A percentile compares a stretch with the other conserved stretches of the same genome.
These are phyloP conservation scores for Malassezia equina DNA, from an alignment of 1,284 basidiomycete species.

Conservation along the genomic window DNA sequence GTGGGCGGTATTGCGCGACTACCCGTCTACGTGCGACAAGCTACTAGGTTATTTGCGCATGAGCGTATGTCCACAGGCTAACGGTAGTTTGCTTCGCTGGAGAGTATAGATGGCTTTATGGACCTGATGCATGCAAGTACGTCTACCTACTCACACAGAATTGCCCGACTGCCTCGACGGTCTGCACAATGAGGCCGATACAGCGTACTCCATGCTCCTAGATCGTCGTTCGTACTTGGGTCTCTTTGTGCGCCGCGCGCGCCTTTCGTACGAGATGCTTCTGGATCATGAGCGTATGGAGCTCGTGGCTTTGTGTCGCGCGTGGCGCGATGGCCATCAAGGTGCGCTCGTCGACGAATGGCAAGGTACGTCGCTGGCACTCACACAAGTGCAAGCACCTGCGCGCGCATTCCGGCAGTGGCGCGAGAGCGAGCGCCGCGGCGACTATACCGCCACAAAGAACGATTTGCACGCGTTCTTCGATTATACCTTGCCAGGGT, in stretches of 20 bases:
- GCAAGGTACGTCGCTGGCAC: neutral
- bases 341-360: slow-evolving; percentile 4
- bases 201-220: neutral
- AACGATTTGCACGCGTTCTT: slow-evolving; percentile 13
- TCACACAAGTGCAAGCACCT: neutral
- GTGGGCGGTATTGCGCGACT: neutral
- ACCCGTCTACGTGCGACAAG: neutral
- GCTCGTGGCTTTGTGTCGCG: neutral
- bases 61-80: neutral
- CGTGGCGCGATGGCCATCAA: slow-evolving; percentile 6
- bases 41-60: neutral
- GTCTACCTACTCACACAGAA: neutral
- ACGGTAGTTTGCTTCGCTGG: slow-evolving; percentile 1
- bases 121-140: slow-evolving; percentile 8
- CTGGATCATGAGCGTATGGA: slow-evolving; percentile 10
- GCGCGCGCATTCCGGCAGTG: slow-evolving; percentile 7
- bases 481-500: slow-evolving; percentile 16
- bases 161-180: slow-evolving; percentile 10
- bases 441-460: slow-evolving; percentile 12
- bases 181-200: neutral
- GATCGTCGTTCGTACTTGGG: slow-evolving; percentile 16
- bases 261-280: slow-evolving; percentile 14
- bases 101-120: slow-evolving; percentile 7
- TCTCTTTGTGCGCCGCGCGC: slow-evolving; percentile 13
- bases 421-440: slow-evolving; percentile 4